Base-by-base conservation (phyloP, 2,329 filamentous ascomycete genomes). In the Hymenoscyphus linearis region DNA sequence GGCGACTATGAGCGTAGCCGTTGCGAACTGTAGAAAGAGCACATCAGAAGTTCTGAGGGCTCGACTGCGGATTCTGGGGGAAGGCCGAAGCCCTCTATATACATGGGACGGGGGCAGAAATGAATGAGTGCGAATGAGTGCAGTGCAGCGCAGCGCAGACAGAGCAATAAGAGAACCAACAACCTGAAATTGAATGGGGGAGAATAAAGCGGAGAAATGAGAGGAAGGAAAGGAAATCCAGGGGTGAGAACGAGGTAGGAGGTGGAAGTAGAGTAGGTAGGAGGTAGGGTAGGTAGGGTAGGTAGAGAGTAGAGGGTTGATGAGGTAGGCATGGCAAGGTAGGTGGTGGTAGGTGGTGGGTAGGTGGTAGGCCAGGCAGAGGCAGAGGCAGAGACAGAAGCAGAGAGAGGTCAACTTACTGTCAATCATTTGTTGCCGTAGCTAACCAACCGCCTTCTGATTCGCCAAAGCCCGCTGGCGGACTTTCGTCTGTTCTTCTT, bases 351-450 rank as follows among this genome's bases (percentile, higher is more conserved):
- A n/a, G n/a, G n/a, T n/a, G n/a, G 31, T 31, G 10, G 31, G 2
- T 31, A 31, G 10, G 5, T 7, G 31, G 31, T 31, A 31, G 31
- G 31, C 6, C 31, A 31, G 27, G n/a, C 14, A 16, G n/a, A 25
- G 31, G 35, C 25, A 44, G 31, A 58, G 47, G 25, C n/a, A 6
- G 35, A 34, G 56, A 14, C 36, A 31, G 37, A 55, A 58, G 37
- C 12, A 50, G 53, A 58, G 61, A 54, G n/a, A n/a, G n/a, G 10
- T 31, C 67, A 66, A 57, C 68, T 68, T 65, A 70, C 68, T 68
- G 65, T 70, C 67, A 62, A 62, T 70, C 68, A 70, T 70, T 69
- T 66, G 68, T 65, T 64, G 67, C 66, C 65, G 57, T 55, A 55
- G 54, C 53, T 55, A 18, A 52, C 56, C 60, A 18, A 52, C 56